Conservation (phyloP, 2,329 filamentous ascomycete species). For the Trichophyton benhamiae region DNA sequence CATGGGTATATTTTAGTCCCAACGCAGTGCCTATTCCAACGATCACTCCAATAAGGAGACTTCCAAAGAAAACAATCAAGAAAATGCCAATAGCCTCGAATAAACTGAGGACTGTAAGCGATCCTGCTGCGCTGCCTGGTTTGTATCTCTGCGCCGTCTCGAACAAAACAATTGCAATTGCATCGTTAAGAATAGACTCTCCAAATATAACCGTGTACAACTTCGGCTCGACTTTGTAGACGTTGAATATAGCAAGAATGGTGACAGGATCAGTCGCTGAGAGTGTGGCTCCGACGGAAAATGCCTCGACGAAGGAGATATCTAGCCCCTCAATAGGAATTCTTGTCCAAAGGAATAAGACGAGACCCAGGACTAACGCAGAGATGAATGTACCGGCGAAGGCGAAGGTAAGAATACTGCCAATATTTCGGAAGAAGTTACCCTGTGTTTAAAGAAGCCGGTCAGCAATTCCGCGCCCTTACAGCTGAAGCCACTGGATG, state of each 20-base stretch:
- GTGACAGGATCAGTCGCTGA: conserved; percentile 96
- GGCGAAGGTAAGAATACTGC: conserved; percentile 91
- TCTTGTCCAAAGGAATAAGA: conserved; percentile 79
- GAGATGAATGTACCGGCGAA: conserved; percentile 97
- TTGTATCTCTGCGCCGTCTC: conserved; percentile 93
- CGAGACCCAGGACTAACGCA: conserved; percentile 79
- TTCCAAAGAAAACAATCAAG: conserved; percentile 90
- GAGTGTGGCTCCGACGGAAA: conserved; percentile 89
- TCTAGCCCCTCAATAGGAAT: conserved; percentile 74
- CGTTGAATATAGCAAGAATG: conserved; percentile 96
- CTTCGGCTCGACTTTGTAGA: conserved; percentile 98
- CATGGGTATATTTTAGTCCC: conserved; percentile 85
- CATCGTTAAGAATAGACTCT: conserved; percentile 95
- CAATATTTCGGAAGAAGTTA: conserved; percentile 98
- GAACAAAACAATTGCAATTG: conserved; percentile 95
- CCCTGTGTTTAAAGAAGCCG: conserved; percentile 36
- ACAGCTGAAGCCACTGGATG: neutral
- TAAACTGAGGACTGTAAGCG: conserved; percentile 66
- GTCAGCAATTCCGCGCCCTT: neutral
- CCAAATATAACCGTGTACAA: conserved; percentile 98
- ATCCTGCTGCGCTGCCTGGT: conserved; percentile 54
- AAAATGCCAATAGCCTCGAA: conserved; percentile 91
- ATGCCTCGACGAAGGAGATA: conserved; percentile 87
- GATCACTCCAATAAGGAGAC: conserved; percentile 73
- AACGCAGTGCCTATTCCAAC: conserved; percentile 81